Evolutionary conservation across 371 early-diverging fungal species (phyloP).

Genomic region (Catenaria anguillulae): DNA sequence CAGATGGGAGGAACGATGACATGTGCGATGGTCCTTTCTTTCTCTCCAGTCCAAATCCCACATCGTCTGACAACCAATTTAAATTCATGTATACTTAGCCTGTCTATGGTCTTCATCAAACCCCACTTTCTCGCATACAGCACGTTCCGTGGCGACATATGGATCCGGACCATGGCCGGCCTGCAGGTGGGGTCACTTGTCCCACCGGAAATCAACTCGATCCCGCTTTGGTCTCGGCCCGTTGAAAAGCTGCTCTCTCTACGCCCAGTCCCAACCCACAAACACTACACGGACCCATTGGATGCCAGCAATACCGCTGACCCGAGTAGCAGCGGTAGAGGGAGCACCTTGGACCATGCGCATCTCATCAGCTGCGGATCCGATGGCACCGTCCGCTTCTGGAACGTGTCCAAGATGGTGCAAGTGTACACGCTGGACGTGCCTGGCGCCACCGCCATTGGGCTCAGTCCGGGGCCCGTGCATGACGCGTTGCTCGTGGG

Average conservation of each 20-base stretch:
- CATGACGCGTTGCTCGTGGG: constrained; percentile 21
- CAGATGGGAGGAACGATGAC: constrained; percentile 21
- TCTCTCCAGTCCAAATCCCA: background rate
- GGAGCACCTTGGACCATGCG: constrained; percentile 7
- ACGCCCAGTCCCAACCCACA: background rate
- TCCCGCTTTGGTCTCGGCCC: constrained; percentile 11
- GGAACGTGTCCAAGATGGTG: constrained; percentile 17
- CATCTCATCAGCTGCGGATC: constrained; percentile 21
- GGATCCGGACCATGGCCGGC: background rate
- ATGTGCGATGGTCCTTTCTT: constrained; percentile 12
- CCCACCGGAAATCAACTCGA: background rate
- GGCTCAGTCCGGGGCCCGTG: constrained; percentile 14
- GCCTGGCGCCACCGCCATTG: constrained; percentile 9
- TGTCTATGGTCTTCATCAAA: background rate
- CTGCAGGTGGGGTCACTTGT: background rate
- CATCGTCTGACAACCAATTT: too few species aligned
- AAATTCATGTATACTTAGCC: background rate
- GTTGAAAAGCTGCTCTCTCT: constrained; percentile 12
- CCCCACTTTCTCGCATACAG: background rate
- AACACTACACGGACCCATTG: too few species aligned
- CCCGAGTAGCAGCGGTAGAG: too few species aligned
- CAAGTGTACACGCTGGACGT: constrained; percentile 20
- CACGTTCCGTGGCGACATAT: background rate
- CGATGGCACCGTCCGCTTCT: constrained; percentile 30
- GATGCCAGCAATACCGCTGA: too few species aligned